Base-by-base conservation (phyloP, 176 grass and related monocot species). In the Echinochloa phyllopogon region DNA sequence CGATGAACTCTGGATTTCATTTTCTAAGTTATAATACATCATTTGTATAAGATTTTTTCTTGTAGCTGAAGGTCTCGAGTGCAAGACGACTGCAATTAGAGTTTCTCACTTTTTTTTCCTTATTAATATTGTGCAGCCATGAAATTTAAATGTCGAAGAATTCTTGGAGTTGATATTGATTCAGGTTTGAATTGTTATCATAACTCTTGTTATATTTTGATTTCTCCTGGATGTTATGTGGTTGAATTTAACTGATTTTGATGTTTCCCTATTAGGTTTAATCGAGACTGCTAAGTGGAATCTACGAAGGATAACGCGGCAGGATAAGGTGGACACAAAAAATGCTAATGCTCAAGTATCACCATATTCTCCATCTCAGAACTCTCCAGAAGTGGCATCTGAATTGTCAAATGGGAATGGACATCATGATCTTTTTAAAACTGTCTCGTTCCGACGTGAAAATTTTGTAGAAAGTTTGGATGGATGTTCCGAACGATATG, bases 121-220 rank as follows among this genome's bases (percentile, higher is more conserved):
- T 33, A 33, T 67, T 29, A 81, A 89, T 64, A 63, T 77, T 77
- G 49, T 84, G 87, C 96, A 99, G 93, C 86, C 15, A 86, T 68
- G 83, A 99, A 96, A 82, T 99, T 94, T 82, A 74, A 79, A 23
- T 99, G 96, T 66, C 88, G 45, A 85, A 96, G 91, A 62, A 96
- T 99, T 69, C 64, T 92, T 82, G 96, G 96, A 84, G 81, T 99
- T 83, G 96, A 99, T 51, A 99, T 96, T 41, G 96, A 99, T 82
- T 64, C 72, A 94, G 94, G 96, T 99, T 29, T 73, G 43, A 21
- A 18, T 73, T 70, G 0, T 52, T 68, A 1, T 20, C 43, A 75
- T 92, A 43, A 44, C 24, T 45, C 20, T 25, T 65, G 40, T 78
- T 58, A 18, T 65, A 23, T 37, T 18, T 80, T 6, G 14, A 44